Percentiles rank a stretch among this genome's conserved stretches.
Evolutionary conservation across 352 stramenopile species (phyloP).

Genomic region (Phytophthora lateralis): DNA sequence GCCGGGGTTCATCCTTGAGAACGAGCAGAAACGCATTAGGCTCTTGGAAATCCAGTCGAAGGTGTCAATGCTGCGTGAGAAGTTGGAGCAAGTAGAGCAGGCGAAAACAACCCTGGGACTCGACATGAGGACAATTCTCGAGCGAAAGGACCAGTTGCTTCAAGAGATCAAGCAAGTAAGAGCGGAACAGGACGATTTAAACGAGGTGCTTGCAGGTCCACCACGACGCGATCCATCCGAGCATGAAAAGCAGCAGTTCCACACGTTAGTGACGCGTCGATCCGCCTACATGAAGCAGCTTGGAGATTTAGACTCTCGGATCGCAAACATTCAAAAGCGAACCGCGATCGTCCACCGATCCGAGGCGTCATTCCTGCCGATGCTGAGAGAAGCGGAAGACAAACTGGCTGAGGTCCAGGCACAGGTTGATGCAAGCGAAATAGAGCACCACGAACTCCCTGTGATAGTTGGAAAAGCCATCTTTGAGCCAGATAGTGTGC

Average conservation of each 20-base stretch:
- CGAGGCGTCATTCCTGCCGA: constrained; percentile 42
- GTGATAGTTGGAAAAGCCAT: constrained; percentile 67
- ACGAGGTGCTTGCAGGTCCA: constrained; percentile 52
- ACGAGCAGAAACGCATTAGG: constrained; percentile 55
- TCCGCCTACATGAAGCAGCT: constrained; percentile 58
- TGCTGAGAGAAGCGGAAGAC: constrained; percentile 37
- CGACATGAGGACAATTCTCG: constrained; percentile 52
- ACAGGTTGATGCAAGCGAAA: constrained; percentile 37
- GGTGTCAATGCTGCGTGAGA: constrained; percentile 53
- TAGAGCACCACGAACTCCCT: constrained; percentile 46
- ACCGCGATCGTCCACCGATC: constrained; percentile 48
- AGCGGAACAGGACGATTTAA: constrained; percentile 54
- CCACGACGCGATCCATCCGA: constrained; percentile 68
- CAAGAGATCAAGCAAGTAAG: constrained; percentile 58
- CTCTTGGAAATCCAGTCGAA: constrained; percentile 65
- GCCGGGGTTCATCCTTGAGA: constrained; percentile 45
- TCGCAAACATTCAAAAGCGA: constrained; percentile 54
- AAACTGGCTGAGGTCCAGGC: constrained; percentile 29
- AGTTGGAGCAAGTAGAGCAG: constrained; percentile 49
- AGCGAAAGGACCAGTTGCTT: constrained; percentile 53
- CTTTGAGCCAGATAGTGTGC: constrained; percentile 30
- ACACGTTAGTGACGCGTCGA: constrained; percentile 53
- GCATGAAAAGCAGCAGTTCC: constrained; percentile 63
- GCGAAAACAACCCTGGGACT: constrained; percentile 44
- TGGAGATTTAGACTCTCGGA: constrained; percentile 43